Evolutionary conservation across 192 early-diverging fungal genomes (phyloP).

Genomic region (Geranomyces michiganensis): DNA sequence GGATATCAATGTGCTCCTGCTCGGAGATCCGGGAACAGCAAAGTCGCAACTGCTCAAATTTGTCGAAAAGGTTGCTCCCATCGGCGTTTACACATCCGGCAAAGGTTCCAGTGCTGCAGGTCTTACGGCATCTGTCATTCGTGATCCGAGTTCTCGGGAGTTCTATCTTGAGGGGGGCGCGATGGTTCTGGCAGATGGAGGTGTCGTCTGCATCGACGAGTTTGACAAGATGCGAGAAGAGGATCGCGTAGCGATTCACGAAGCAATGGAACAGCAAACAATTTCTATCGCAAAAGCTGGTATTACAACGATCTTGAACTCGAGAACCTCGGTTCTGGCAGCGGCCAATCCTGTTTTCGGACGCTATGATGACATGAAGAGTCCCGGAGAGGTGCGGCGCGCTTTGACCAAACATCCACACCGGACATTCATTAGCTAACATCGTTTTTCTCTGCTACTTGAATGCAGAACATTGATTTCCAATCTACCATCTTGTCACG

Average conservation of each 20-base stretch:
- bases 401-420: background rate
- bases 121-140: slow-evolving; percentile 96
- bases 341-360: slow-evolving; percentile 99
- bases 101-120: slow-evolving; percentile 99
- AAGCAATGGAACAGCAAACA: slow-evolving; percentile 99
- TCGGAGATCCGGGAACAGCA: slow-evolving; percentile 98
- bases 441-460: background rate
- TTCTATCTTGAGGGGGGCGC: slow-evolving; percentile 98
- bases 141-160: slow-evolving; percentile 90
- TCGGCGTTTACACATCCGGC: slow-evolving; percentile 98
- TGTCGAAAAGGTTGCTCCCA: slow-evolving; percentile 96
- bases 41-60: slow-evolving; percentile 99
- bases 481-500: slow-evolving; percentile 99
- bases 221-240: slow-evolving; percentile 99
- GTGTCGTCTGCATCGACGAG: slow-evolving; percentile 99
- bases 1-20: slow-evolving; percentile 95
- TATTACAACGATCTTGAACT: slow-evolving; percentile 98
- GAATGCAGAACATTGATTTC: slow-evolving; percentile 92
- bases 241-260: slow-evolving; percentile 99
- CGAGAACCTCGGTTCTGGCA: slow-evolving; percentile 93
- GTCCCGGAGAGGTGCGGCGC: slow-evolving; percentile 79
- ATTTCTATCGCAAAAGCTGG: slow-evolving; percentile 99
- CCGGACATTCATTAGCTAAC: background rate
- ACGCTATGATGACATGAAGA: slow-evolving; percentile 97
- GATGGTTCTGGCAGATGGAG: slow-evolving; percentile 98